Evolutionary conservation across 441 rosid genomes (phyloP).

Genomic region (Gossypium trilobum): DNA sequence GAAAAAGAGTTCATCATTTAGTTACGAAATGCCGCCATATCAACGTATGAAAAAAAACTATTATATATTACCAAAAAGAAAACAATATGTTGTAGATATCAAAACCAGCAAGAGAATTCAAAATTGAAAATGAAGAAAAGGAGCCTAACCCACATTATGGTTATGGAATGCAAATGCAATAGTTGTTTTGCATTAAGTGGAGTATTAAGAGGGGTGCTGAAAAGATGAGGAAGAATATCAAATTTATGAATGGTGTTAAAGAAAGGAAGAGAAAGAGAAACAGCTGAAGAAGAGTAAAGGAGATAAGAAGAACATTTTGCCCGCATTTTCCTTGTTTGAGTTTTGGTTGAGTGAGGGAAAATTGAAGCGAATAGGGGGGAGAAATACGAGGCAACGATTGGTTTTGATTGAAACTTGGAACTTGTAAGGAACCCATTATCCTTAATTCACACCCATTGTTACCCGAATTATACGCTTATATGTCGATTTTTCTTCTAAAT

Average conservation of each 20-base stretch:
- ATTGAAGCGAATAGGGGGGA: conserved; percentile 24
- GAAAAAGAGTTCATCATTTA: not conserved
- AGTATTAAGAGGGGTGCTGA: not conserved
- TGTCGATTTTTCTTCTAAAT: not conserved
- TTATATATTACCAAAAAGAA: too few species aligned
- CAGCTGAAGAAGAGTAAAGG: conserved; percentile 17
- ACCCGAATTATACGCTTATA: not conserved
- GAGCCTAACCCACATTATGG: not conserved
- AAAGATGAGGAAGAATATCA: not conserved
- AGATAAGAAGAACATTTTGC: not conserved
- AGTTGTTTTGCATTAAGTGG: not conserved
- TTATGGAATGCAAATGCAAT: not conserved
- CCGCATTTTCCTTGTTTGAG: not conserved
- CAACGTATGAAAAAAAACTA: not conserved
- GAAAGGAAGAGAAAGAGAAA: not conserved
- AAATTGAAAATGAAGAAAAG: not conserved
- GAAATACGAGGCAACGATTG: conserved; percentile 12
- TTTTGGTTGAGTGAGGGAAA: conserved; percentile 2
- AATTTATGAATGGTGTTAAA: not conserved
- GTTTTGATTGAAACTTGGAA: not conserved
- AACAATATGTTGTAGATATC: not conserved
- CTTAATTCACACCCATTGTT: not conserved
- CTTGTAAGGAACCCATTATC: not conserved
- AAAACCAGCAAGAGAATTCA: not conserved
- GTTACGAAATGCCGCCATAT: not conserved